Evolutionary conservation across 108 stramenopile species (phyloP).

Genomic region (Discostella pseudostelligera): DNA sequence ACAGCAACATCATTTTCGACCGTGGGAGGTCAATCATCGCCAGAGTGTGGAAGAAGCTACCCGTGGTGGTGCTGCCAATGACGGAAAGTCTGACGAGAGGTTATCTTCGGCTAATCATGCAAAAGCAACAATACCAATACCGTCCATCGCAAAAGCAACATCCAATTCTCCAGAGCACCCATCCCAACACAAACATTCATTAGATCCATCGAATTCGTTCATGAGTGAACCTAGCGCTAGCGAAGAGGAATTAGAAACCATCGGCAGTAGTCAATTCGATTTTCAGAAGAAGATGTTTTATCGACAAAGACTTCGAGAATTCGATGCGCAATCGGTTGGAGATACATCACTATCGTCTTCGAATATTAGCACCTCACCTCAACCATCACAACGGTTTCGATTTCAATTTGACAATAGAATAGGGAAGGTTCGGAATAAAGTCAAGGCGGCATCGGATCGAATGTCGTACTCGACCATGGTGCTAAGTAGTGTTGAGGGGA

Average conservation of each 20-base stretch:
- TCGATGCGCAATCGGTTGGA: constrained; percentile 7
- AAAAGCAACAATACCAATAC: too few relatives aligned
- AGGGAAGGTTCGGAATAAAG: constrained; percentile 9
- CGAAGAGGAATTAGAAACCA: constrained; percentile 12
- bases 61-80: background rate
- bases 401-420: constrained; percentile 21
- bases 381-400: background rate
- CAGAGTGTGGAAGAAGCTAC: too few relatives aligned
- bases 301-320: constrained; percentile 11
- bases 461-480: constrained; percentile 3
- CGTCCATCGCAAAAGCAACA: background rate
- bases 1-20: background rate
- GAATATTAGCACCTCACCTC: constrained; percentile 28
- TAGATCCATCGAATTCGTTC: constrained; percentile 15
- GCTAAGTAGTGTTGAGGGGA: too few relatives aligned
- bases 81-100: too few relatives aligned
- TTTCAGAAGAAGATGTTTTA: constrained; percentile 16
- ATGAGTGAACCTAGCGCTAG: constrained; percentile 17
- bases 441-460: constrained; percentile 9
- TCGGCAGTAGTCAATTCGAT: constrained; percentile 4
- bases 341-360: constrained; percentile 23
- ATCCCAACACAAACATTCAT: background rate
- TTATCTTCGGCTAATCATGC: too few relatives aligned
- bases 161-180: background rate
- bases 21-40: background rate